Conservation (phyloP, 306 rosid species). For the Calophaca sinica region DNA sequence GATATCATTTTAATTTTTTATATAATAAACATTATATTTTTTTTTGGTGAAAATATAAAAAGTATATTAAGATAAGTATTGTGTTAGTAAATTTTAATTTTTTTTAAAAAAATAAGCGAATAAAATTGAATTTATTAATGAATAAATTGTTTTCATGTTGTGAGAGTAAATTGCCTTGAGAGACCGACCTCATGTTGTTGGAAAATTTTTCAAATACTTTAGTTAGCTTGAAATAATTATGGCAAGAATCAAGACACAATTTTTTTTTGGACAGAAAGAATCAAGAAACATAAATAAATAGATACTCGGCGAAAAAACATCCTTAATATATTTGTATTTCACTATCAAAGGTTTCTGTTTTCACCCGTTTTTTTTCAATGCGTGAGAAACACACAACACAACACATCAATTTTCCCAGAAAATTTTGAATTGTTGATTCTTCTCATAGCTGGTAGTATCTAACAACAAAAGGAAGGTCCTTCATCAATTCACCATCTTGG, state of each 20-base stretch:
- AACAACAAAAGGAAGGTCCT: conserved; percentile 38
- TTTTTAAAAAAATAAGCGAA: too few relatives aligned
- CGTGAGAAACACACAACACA: background rate
- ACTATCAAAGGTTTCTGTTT: background rate
- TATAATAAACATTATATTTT: too few relatives aligned
- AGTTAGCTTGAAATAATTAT: background rate
- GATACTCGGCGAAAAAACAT: background rate
- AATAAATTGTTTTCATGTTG: too few relatives aligned
- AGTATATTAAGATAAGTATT: too few relatives aligned
- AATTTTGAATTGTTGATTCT: conserved; percentile 25
- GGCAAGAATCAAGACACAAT: conserved; percentile 2
- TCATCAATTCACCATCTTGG: conserved; percentile 32
- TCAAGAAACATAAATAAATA: background rate
- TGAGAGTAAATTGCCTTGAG: too few relatives aligned
- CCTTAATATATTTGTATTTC: background rate
- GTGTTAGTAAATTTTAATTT: too few relatives aligned
- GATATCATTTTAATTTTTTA: too few relatives aligned
- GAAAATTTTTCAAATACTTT: too few relatives aligned
- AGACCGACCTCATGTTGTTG: too few relatives aligned
- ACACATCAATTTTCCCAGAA: conserved; percentile 21
- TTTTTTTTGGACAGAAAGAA: background rate
- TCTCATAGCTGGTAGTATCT: background rate
- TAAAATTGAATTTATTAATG: too few relatives aligned
- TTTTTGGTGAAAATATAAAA: too few relatives aligned
- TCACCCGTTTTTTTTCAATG: background rate